Conservation (phyloP, 2,329 filamentous ascomycete genomes). For the Talaromyces piceae region DNA sequence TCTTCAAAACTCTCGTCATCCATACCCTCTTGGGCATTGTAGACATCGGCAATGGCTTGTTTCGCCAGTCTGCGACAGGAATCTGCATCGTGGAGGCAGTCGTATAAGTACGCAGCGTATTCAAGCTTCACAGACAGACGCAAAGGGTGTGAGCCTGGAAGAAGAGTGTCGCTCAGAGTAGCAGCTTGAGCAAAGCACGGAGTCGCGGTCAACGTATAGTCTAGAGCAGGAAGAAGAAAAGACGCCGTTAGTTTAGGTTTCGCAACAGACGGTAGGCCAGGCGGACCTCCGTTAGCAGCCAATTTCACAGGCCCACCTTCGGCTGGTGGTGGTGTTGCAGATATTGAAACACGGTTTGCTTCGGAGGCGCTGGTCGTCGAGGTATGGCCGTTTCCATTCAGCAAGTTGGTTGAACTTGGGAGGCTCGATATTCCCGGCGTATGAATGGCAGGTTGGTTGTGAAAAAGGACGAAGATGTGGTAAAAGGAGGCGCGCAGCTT, state of each 20-base stretch:
- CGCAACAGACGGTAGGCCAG: conserved; percentile 28
- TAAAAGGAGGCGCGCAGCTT: conserved; percentile 93
- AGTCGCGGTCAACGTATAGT: conserved; percentile 78
- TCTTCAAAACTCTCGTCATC: conserved; percentile 94
- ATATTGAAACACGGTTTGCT: conserved; percentile 31
- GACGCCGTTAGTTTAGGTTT: conserved; percentile 46
- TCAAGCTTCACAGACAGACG: conserved; percentile 86
- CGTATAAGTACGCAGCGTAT: conserved; percentile 86
- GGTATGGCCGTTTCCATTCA: conserved; percentile 15
- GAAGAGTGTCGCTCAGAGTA: conserved; percentile 62
- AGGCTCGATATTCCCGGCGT: conserved; percentile 46
- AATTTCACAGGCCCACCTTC: conserved; percentile 41
- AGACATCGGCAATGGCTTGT: conserved; percentile 80
- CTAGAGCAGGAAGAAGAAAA: conserved; percentile 69
- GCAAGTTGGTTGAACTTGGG: conserved; percentile 20
- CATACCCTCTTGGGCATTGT: conserved; percentile 84
- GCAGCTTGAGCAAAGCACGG: conserved; percentile 74
- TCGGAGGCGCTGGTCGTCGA: conserved; percentile 8
- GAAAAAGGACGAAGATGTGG: conserved; percentile 93
- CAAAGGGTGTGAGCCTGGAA: conserved; percentile 84
- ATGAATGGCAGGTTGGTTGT: conserved; percentile 77
- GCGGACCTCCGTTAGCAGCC: conserved; percentile 30
- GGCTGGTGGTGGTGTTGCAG: conserved; percentile 39
- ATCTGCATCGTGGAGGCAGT: conserved; percentile 77
- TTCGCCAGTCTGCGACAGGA: conserved; percentile 70